Evolutionary conservation across 768 basidiomycete genomes (phyloP).

Genomic region (Calocybe gangraenosa): DNA sequence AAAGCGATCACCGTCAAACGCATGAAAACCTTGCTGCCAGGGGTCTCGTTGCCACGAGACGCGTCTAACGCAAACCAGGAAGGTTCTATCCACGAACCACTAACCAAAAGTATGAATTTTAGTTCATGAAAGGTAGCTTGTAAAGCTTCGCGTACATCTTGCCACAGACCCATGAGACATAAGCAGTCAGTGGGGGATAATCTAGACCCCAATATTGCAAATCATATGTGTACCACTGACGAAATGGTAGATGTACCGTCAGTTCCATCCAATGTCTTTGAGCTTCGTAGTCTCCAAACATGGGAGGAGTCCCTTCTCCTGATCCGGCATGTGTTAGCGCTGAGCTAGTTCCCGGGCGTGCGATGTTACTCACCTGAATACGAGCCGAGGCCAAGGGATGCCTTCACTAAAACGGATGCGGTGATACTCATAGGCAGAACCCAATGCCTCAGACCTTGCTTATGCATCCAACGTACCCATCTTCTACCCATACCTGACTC

Average conservation of each 20-base stretch:
- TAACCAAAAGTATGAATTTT: constrained; percentile 10
- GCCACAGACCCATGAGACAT: constrained; percentile 82
- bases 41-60: constrained; percentile 71
- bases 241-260: constrained; percentile 69
- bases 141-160: constrained; percentile 48
- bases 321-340: background rate
- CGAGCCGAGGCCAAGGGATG: constrained; percentile 66
- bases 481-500: constrained; percentile 45
- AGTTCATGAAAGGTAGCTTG: background rate
- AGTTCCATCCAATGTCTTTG: constrained; percentile 96
- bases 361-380: constrained; percentile 66
- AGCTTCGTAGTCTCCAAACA: constrained; percentile 92
- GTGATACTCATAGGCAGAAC: constrained; percentile 55
- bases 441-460: constrained; percentile 53
- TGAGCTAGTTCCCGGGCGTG: no score
- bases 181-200: constrained; percentile 92
- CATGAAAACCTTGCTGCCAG: constrained; percentile 73
- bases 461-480: constrained; percentile 83
- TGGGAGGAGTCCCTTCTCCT: constrained; percentile 72
- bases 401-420: constrained; percentile 56
- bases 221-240: constrained; percentile 86
- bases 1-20: constrained; percentile 65
- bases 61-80: constrained; percentile 67
- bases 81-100: constrained; percentile 37
- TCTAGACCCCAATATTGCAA: constrained; percentile 92